A percentile compares a stretch with the other conserved stretches of the same genome.
phyloP scores from a whole-genome alignment of 192 early-diverging fungal genomes.

The Coemansia sp. region DNA sequence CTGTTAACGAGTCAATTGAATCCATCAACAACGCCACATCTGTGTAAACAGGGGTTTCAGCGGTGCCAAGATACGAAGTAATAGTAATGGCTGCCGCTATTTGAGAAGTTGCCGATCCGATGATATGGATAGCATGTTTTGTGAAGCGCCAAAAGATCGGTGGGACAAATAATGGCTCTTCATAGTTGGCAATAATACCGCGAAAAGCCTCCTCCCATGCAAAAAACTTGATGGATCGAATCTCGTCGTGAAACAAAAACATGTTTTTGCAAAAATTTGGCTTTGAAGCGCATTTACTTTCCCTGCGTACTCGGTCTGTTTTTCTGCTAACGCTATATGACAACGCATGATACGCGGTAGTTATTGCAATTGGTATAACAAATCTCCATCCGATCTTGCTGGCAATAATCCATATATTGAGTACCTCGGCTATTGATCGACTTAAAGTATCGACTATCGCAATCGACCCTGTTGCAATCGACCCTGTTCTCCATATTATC shows the following conservation, averaged over 20 bases:
- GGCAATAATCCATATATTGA: constrained; percentile 26
- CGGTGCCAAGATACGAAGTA: constrained; percentile 53
- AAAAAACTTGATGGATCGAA: constrained; percentile 68
- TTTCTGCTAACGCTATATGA: background rate
- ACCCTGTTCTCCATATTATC: background rate
- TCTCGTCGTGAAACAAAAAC: constrained; percentile 38
- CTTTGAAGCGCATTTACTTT: background rate
- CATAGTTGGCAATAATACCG: background rate
- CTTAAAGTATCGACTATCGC: background rate
- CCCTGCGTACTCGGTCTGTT: background rate
- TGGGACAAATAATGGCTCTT: constrained; percentile 13
- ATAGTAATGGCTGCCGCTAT: constrained; percentile 60
- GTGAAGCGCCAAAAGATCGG: constrained; percentile 28
- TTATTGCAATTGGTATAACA: constrained; percentile 23
- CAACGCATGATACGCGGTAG: background rate
- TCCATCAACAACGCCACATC: constrained; percentile 18
- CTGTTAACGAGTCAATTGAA: constrained; percentile 24
- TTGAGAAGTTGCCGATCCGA: constrained; percentile 46
- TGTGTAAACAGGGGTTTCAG: constrained; percentile 11
- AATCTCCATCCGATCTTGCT: constrained; percentile 31
- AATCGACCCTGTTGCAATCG: background rate
- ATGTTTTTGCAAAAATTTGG: constrained; percentile 8
- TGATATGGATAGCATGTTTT: constrained; percentile 10
- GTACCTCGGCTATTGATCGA: background rate
- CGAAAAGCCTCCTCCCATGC: constrained; percentile 56